Base-by-base conservation (phyloP, 2,329 filamentous ascomycete genomes). In the Diaporthe humulicola region DNA sequence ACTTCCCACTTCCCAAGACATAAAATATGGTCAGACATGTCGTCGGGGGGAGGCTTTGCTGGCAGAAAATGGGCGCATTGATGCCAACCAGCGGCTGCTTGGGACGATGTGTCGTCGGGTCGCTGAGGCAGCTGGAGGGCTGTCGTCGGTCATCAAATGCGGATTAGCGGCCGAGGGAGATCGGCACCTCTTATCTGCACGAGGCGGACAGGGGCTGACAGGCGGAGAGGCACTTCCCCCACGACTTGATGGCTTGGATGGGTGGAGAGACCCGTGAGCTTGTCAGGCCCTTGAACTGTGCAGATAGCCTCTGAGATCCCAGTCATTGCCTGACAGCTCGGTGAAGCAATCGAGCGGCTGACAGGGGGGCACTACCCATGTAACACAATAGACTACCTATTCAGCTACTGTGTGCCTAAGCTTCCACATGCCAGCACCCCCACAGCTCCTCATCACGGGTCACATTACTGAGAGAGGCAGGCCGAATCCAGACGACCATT, bases 271-370 rank as follows among this genome's bases (percentile, higher is more conserved):
- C 60, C 40, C 60, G 60, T 48, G 60, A 48, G 40, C 40, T 66
- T 64, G 4, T 25, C 22, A 28, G 6, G 9, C 58, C 54, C 58
- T 17, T 48, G 60, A 19, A 28, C 60, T 10, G 60, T 64, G 60
- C 60, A n/a, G 36, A 19, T 48, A 33, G 40, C 60, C 40, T n/a
- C 4, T 7, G 17, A 17, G 10, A 45, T 22, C 61, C 61, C 61
- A 38, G 42, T 50, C 61, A 33, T 38, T 67, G 30, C 30, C 48
- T 69, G 45, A 36, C 64, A 40, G 42, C 48, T 54, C 64, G 64
- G 64, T 69, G 64, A 69, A 33, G 64, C 64, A 69, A 69, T 69
- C 64, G 48, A 54, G 64, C 64, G 64, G 45, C 45, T 67, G 45
- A 67, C 45, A 38, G 45, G 45, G 45, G 30, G 45, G 14, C 22